Evolutionary conservation across 202 grass and related monocot genomes (phyloP), one percentile per base, ranked within the genome.

Genomic region (Saccharum hybrid): DNA sequence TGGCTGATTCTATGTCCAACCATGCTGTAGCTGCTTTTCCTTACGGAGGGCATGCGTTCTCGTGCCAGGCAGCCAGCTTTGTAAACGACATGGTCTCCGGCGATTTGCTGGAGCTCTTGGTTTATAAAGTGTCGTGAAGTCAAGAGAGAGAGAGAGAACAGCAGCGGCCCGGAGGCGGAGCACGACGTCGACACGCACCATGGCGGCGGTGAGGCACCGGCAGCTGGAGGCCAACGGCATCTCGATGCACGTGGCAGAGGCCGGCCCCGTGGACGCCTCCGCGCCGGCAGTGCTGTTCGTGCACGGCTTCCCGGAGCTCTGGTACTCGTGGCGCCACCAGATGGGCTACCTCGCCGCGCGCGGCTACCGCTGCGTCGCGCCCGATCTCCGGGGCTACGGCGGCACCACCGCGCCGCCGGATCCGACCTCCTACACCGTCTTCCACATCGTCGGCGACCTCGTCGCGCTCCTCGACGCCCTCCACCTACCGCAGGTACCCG

Each of bases 271-370:
- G 23, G 60, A 15, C 7, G 13, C 36, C 59, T 14, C 37, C 14
- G 63, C 73, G 6, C 83, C 75, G 9, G 81, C 87, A 31, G 82
- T 94, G 81, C 83, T 94, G n/a, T 77, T 94, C 66, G 56, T 92
- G 61, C 92, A 92, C 71, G 90, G 93, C 28, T 94, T 92, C 76
- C 93, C 88, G 56, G 86, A 94, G 82, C 85, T 94, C 2, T 94
- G 93, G 92, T 90, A 89, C 87, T 91, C 92, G 74, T 94, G 92
- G 92, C 89, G 92, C 63, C 87, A 71, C 78, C 89, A 94, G 89
- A 90, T 94, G 64, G 21, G 11, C 5, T 57, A 70, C 78, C 89
- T 94, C 43, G 87, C 92, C 3, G 81, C 80, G 16, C 76, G 75
- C 7, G 92, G 89, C 62, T 94, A 91, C 84, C 86, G 89, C 8